Base-by-base conservation (phyloP, 2,329 filamentous ascomycete genomes). In the Neopestalotiopsis sp. region DNA sequence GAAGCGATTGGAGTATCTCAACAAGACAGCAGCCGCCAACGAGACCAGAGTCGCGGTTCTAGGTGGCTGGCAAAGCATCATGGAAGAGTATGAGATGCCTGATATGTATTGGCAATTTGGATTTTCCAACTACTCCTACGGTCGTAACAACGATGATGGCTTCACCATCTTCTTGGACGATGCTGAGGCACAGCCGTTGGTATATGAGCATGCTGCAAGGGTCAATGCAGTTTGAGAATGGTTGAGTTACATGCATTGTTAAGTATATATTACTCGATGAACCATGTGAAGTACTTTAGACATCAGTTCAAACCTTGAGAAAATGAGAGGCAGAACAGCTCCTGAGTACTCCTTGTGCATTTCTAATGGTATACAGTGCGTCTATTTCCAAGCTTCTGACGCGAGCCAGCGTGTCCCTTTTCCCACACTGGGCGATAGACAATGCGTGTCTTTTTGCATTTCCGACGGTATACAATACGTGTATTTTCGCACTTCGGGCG, bases 71-170 rank as follows among this genome's bases (percentile, higher is more conserved):
- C 87, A 88, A 76, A 78, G 79, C 30, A 85, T 85, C 5, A 80
- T 78, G 14, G 71, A 86, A 6, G 77, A 83, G 67, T 81, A 86
- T 73, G 82, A 83, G 71, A 79, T 89, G 74, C 77, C 84, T 2
- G 86, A 88, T 70, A 80, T 88, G 81, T 89, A 83, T 77, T 89
- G 87, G 87, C 87, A 89, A 70, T 88, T 80, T 71, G 87, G 87
- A 0, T 88, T 78, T 71, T 82, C 80, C 4, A 79, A 79, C 0
- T 88, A 83, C 72, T 87, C 85, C 3, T 87, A 86, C 53, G 86
- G 87, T 0, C 80, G 81, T 57, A 89, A 89, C 73, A 79, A 88
- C 65, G 78, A 89, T 58, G 87, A 88, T 66, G 86, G 86, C 0
- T 88, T 88, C 73, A 88, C 87, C 1, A 87, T 89, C 63, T 89